These are phyloP conservation scores for Cornus controversa DNA, from an alignment of 148 eudicot genomes.

Conservation along the genomic window DNA sequence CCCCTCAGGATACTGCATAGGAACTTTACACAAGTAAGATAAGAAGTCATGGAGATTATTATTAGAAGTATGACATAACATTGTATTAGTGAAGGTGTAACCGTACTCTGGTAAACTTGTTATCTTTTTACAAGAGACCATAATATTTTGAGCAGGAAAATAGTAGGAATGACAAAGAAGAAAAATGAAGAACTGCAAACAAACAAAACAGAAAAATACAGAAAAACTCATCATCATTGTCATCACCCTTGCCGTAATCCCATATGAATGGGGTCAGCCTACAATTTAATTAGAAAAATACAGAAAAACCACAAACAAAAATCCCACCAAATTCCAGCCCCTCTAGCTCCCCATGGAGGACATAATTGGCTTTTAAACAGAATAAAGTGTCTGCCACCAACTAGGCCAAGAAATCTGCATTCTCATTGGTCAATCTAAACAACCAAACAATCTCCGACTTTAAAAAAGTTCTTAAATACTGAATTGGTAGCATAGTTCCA, in stretches of 20 bases:
- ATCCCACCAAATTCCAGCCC: neutral
- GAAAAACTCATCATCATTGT: too few species aligned
- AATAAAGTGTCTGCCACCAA: too few species aligned
- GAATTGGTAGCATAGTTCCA: too few species aligned
- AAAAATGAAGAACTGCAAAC: neutral
- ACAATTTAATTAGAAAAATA: too few species aligned
- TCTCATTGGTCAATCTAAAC: too few species aligned
- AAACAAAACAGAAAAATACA: neutral
- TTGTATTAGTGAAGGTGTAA: neutral
- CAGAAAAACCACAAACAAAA: neutral
- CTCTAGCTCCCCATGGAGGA: too few species aligned
- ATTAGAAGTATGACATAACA: neutral
- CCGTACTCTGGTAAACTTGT: neutral
- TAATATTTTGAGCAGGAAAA: neutral
- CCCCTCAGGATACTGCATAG: conserved; percentile 83
- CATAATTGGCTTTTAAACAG: too few species aligned
- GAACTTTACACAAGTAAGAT: conserved; percentile 20
- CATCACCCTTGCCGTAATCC: too few species aligned
- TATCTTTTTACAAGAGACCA: neutral
- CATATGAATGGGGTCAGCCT: too few species aligned
- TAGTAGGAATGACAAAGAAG: neutral
- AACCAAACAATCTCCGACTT: too few species aligned
- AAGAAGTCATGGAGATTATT: conserved; percentile 1
- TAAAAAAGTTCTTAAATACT: too few species aligned
- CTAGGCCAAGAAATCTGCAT: too few species aligned